phyloP scores from a whole-genome alignment of 2,329 filamentous ascomycete species.

The Curvularia sp. region DNA sequence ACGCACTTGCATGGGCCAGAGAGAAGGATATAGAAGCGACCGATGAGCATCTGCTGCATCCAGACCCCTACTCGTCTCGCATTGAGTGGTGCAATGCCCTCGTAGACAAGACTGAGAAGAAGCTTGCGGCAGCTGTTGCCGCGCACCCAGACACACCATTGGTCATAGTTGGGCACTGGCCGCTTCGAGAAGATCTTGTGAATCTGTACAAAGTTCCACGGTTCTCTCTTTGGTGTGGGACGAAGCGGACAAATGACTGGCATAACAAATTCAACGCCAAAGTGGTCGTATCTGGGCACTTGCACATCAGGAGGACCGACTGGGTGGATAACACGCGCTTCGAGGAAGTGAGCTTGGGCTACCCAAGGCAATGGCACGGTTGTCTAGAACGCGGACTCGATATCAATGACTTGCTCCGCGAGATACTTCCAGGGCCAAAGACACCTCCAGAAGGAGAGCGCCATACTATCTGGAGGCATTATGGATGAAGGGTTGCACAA shows the following conservation, averaged over 20 bases:
- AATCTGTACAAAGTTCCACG: slow-evolving; percentile 53
- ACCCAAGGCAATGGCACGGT: slow-evolving; percentile 56
- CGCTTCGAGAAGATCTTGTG: slow-evolving; percentile 54
- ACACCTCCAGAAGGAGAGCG: slow-evolving; percentile 33
- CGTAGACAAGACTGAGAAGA: slow-evolving; percentile 50
- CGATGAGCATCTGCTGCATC: slow-evolving; percentile 55
- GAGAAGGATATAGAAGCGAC: slow-evolving; percentile 56
- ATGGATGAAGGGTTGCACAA: slow-evolving; percentile 26
- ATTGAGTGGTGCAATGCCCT: slow-evolving; percentile 56
- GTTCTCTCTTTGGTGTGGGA: slow-evolving; percentile 58
- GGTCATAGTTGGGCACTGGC: slow-evolving; percentile 58
- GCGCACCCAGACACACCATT: slow-evolving; percentile 45
- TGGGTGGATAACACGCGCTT: slow-evolving; percentile 57
- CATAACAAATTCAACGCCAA: slow-evolving; percentile 56
- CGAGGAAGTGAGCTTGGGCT: slow-evolving; percentile 57
- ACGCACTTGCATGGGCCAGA: slow-evolving; percentile 56
- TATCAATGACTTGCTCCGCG: slow-evolving; percentile 55
- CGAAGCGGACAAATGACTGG: slow-evolving; percentile 57
- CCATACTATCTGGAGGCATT: slow-evolving; percentile 40
- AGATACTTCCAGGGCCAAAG: slow-evolving; percentile 54
- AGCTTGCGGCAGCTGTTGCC: slow-evolving; percentile 46
- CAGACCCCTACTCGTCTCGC: slow-evolving; percentile 54
- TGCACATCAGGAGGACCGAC: slow-evolving; percentile 56
- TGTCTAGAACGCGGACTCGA: slow-evolving; percentile 53
- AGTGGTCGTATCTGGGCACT: slow-evolving; percentile 56